Conservation (phyloP, 1,139 yeast species). For the Ogataea hybrid region DNA sequence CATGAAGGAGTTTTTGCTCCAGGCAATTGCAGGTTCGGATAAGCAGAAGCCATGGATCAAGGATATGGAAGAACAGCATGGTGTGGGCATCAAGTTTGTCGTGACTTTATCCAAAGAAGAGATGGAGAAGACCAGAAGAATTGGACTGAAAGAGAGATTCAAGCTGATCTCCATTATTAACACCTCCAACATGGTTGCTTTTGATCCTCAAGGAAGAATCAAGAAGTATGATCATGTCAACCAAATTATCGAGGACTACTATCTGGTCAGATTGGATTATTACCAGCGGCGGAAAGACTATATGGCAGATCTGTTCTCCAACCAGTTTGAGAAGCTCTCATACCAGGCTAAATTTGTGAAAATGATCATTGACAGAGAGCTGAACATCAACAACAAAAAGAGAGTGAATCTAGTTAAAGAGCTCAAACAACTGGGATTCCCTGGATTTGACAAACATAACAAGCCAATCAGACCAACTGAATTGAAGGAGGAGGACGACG, state of each 20-base stretch:
- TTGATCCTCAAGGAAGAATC: slow-evolving; percentile 89
- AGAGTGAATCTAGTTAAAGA: slow-evolving; percentile 62
- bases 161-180: slow-evolving; percentile 68
- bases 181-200: slow-evolving; percentile 90
- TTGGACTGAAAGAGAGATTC: slow-evolving; percentile 83
- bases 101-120: slow-evolving; percentile 74
- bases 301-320: slow-evolving; percentile 65
- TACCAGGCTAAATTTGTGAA: slow-evolving; percentile 92
- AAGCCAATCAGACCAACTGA: slow-evolving; percentile 45
- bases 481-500: slow-evolving; percentile 40
- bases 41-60: slow-evolving; percentile 82
- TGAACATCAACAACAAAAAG: slow-evolving; percentile 73
- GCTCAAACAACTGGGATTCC: slow-evolving; percentile 64
- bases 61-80: slow-evolving; percentile 94
- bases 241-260: slow-evolving; percentile 83
- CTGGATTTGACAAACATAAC: slow-evolving; percentile 71
- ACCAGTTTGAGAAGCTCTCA: slow-evolving; percentile 69
- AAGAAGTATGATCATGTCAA: slow-evolving; percentile 73
- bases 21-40: slow-evolving; percentile 72
- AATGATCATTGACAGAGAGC: slow-evolving; percentile 74
- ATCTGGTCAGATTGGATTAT: slow-evolving; percentile 79
- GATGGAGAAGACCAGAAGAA: slow-evolving; percentile 71
- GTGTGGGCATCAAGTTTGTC: slow-evolving; percentile 73
- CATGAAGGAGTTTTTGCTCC: slow-evolving; percentile 78
- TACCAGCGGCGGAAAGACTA: slow-evolving; percentile 90